Base-by-base conservation (phyloP, 176 grass and related monocot genomes). In the Puya raimondii region DNA sequence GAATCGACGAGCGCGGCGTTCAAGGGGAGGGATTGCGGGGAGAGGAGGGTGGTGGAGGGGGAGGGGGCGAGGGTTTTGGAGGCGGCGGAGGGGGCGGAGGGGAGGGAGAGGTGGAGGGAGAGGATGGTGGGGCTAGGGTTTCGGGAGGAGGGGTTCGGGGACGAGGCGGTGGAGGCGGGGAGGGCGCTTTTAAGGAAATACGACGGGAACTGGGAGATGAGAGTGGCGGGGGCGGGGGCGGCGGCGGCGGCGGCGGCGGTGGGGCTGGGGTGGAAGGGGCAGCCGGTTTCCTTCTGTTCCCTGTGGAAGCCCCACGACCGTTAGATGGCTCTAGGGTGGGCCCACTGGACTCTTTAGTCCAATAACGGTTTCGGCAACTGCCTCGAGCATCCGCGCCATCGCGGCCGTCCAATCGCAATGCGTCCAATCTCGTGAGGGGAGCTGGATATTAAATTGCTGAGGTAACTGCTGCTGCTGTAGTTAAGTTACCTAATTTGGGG, bases 161-260 rank as follows among this genome's bases (percentile, higher is more conserved):
- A 83, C 49, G 89, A 99, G 72, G 84, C 95, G 0, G 72, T 94
- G 54, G 85, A 91, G 47, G 77, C 80, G 6, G 82, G 79, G 11
- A 90, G 75, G 78, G 79, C 90, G 53, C 69, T 99, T 67, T 80
- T 99, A 13, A 71, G 87, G 54, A 99, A 99, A 78, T 99, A 91
- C 70, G 95, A 99, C 51, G 76, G 85, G 65, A 82, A 91, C 2
- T 99, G 95, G 95, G 95, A 99, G 72, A 88, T 88, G 85, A 67
- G 51, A 51, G 20, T 47, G 6, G 63, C 72, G 42, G 48, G 48
- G 20, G 3, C 76, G 12, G 71, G 26, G 12, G 85, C 27, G 56
- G 18, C 53, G 6, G 63, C n/a, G n/a, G n/a, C 72, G 42, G 48
- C 59, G 20, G 2, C 76, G 12, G 67, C 51, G 16, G 85, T 91